phyloP scores from a whole-genome alignment of 176 grass and related monocot species.

The Chrysopogon serrulatus region DNA sequence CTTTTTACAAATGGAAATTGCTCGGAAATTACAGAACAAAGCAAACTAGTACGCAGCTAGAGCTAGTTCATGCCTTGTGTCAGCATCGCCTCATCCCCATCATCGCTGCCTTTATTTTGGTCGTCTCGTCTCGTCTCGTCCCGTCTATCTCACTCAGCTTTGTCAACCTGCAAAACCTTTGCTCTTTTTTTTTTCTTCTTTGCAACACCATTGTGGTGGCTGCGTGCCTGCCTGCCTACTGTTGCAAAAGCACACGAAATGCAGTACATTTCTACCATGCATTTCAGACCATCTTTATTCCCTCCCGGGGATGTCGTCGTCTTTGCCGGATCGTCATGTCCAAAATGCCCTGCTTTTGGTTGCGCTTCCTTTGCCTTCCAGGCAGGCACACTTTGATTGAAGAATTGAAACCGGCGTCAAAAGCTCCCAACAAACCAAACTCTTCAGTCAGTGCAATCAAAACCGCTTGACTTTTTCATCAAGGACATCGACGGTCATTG shows the following conservation, averaged over 20 bases:
- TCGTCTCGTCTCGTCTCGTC: slow-evolving; percentile 9
- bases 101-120: slow-evolving; percentile 23
- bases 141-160: too few species aligned
- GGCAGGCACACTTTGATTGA: slow-evolving; percentile 21
- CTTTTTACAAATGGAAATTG: slow-evolving; percentile 30
- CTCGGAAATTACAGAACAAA: slow-evolving; percentile 44
- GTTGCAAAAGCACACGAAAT: slow-evolving; percentile 5
- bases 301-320: not conserved
- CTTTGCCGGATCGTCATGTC: slow-evolving; percentile 25
- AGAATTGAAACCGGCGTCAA: slow-evolving; percentile 6
- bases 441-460: slow-evolving; percentile 11
- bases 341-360: slow-evolving; percentile 20
- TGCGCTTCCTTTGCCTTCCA: slow-evolving; percentile 18
- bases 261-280: not conserved
- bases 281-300: slow-evolving; percentile 33
- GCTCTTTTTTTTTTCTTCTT: slow-evolving; percentile 3
- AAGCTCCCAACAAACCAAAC: slow-evolving; percentile 10
- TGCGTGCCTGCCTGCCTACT: not conserved
- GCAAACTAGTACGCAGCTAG: slow-evolving; percentile 9
- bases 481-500: not conserved
- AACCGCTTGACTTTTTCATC: slow-evolving; percentile 5
- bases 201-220: not conserved
- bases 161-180: slow-evolving; percentile 23
- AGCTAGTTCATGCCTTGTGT: slow-evolving; percentile 18
- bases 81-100: not conserved